Base-by-base conservation (phyloP, 257 asterid species). In the Fraxinus quadrangulata region DNA sequence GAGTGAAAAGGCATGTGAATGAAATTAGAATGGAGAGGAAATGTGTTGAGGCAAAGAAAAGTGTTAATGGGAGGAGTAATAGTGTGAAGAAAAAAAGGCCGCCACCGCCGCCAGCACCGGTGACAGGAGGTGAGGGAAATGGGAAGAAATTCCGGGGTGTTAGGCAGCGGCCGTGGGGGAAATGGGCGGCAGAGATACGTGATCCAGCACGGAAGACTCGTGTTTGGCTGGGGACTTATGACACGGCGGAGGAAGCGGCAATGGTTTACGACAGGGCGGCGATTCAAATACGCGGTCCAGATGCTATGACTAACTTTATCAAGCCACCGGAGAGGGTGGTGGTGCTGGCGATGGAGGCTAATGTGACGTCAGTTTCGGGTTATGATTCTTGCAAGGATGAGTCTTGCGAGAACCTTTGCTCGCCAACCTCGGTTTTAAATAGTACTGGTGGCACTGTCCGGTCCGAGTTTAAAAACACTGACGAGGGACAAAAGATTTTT, bases 171-270 rank as follows among this genome's bases (percentile, higher is more conserved):
- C 93, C 94, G 11, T 94, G 97, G 98, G 98, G 98, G 0, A 90
- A 85, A 77, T 94, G 92, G 94, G 84, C 97, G 12, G 97, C 97
- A 5, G 98, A 94, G 89, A 94, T 94, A 13, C 90, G 98, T 0
- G 91, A 94, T 45, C 92, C 98, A 19, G 45, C 31, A 16, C 78
- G 36, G 81, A 80, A 87, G 79, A 17, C 68, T 11, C 79, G 98
- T 73, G 33, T 82, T 10, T 94, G 98, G 98, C 81, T 94, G 13
- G 97, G 98, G 16, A 94, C 97, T 2, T 92, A 59, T 49, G 80
- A 84, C 33, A 89, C 97, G 2, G 97, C 98, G 1, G 96, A 89
- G 84, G 97, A 89, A 79, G 98, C 97, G 2, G 97, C 98, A 0
- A 19, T 84, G 77, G 93, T 68, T 1, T 94, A 94, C 72, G 96